These are phyloP conservation scores for Fusarium praegraminearum DNA, from an alignment of 2,329 filamentous ascomycete genomes.

Conservation along the genomic window DNA sequence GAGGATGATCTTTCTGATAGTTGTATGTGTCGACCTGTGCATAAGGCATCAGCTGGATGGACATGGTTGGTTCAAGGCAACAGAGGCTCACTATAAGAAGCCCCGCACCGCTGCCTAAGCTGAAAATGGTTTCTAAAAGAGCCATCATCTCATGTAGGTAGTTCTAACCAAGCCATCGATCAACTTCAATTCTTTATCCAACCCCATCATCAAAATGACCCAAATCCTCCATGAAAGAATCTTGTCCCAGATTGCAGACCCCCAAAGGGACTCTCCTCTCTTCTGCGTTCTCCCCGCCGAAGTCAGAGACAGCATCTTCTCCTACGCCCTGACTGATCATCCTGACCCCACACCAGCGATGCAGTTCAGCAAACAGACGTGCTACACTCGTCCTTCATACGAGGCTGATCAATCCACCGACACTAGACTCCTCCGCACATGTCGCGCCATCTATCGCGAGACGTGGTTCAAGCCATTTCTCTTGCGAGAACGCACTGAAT, in stretches of 20 bases:
- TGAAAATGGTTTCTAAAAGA: background rate
- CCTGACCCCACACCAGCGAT: slow-evolving; percentile 47
- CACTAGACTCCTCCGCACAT: slow-evolving; percentile 56
- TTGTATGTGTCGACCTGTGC: background rate
- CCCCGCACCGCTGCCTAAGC: slow-evolving; percentile 32
- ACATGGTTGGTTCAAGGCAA: background rate
- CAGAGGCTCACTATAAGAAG: background rate
- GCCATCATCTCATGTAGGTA: background rate
- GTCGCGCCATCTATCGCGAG: slow-evolving; percentile 57
- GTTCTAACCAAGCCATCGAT: too few species aligned
- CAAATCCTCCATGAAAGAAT: background rate
- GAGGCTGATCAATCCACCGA: slow-evolving; percentile 53
- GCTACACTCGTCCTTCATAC: slow-evolving; percentile 58
- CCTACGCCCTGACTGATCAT: slow-evolving; percentile 54
- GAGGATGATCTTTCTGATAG: too few species aligned
- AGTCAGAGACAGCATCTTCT: slow-evolving; percentile 62
- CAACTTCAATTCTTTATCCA: too few species aligned
- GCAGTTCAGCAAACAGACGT: slow-evolving; percentile 50
- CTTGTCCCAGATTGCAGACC: background rate
- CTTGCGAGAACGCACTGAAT: slow-evolving; percentile 55
- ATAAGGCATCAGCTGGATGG: background rate
- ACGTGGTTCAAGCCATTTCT: slow-evolving; percentile 58
- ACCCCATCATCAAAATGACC: background rate
- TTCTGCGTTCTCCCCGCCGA: slow-evolving; percentile 60
- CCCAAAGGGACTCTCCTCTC: slow-evolving; percentile 46